Evolutionary conservation across 306 rosid genomes (phyloP).

Genomic region (Ochetophila trinervis): DNA sequence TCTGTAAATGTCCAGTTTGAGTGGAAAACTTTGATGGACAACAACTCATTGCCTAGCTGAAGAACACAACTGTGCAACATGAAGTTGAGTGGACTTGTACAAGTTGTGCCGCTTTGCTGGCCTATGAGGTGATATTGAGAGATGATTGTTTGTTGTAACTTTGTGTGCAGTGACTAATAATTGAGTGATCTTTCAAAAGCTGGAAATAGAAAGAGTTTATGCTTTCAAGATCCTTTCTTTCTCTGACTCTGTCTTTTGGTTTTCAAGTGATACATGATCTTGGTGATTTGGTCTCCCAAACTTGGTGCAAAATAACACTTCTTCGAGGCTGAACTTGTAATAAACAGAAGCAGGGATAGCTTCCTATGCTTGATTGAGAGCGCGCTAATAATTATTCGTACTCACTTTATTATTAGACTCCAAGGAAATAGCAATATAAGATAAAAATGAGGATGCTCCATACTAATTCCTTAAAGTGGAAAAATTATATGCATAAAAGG

Average conservation of each 20-base stretch:
- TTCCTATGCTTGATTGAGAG: too few relatives aligned
- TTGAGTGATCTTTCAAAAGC: slow-evolving; percentile 46
- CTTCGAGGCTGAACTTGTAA: too few relatives aligned
- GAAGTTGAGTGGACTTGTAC: slow-evolving; percentile 48
- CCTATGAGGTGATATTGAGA: slow-evolving; percentile 30
- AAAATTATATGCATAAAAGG: too few relatives aligned
- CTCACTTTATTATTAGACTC: too few relatives aligned
- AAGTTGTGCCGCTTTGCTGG: slow-evolving; percentile 35
- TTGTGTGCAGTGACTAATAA: slow-evolving; percentile 53
- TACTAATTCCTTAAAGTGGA: too few relatives aligned
- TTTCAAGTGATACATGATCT: slow-evolving; percentile 14
- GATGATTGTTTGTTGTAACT: slow-evolving; percentile 45
- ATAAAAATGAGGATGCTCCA: too few relatives aligned
- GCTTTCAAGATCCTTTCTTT: slow-evolving; percentile 11
- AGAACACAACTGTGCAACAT: slow-evolving; percentile 29
- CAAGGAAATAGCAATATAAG: too few relatives aligned
- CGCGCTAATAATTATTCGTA: too few relatives aligned
- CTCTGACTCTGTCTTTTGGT: slow-evolving; percentile 20
- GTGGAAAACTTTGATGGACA: slow-evolving; percentile 45
- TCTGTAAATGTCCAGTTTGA: slow-evolving; percentile 38
- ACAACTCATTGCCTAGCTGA: slow-evolving; percentile 23
- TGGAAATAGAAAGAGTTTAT: slow-evolving; percentile 43
- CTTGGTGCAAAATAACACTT: background rate
- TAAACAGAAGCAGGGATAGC: too few relatives aligned
- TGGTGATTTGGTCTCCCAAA: background rate